Base-by-base conservation (phyloP, 257 asterid species). In the Gentiana macrophylla region DNA sequence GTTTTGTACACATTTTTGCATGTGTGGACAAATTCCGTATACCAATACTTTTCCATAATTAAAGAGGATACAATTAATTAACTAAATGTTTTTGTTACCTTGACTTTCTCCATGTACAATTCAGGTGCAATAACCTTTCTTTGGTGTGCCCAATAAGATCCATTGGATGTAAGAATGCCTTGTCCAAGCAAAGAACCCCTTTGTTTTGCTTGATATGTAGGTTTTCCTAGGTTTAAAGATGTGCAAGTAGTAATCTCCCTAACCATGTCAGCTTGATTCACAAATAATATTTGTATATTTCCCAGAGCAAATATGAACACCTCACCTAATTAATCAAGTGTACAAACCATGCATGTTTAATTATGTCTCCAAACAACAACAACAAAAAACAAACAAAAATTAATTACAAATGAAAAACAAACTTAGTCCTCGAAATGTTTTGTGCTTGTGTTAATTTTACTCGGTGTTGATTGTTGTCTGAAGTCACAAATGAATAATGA, bases 101-200 rank as follows among this genome's bases (percentile, higher is more conserved):
- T 72, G 4, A 72, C 76, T 60, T 69, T 76, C 24, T 24, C 24
- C 24, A 24, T 24, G 24, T 24, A 24, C 24, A 24, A 24, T 24
- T 24, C 24, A 24, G 82, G 79, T 4, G 82, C 76, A 53, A 77
- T 64, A 48, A 77, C 64, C 45, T 73, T 77, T 60, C 82, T 74
- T 33, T 73, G 82, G 33, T 58, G 77, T 8, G 70, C 73, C 82
- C 79, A 77, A 12, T 59, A 56, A 13, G 65, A 44, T 12, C 82
- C 79, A n/a, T 73, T 77, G 35, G 79, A 73, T 6, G 82, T 72
- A 12, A 77, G 38, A 47, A 77, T 69, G 38, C 82, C 82, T 4
- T 72, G 72, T 35, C 82, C 82, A 10, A 77, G 67, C 55, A 77
- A 70, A 37, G 74, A 41, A 6, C 82, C 77, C 45, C 69, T 59